phyloP scores from a whole-genome alignment of 2,329 filamentous ascomycete species.

The Didymella keratinophila region DNA sequence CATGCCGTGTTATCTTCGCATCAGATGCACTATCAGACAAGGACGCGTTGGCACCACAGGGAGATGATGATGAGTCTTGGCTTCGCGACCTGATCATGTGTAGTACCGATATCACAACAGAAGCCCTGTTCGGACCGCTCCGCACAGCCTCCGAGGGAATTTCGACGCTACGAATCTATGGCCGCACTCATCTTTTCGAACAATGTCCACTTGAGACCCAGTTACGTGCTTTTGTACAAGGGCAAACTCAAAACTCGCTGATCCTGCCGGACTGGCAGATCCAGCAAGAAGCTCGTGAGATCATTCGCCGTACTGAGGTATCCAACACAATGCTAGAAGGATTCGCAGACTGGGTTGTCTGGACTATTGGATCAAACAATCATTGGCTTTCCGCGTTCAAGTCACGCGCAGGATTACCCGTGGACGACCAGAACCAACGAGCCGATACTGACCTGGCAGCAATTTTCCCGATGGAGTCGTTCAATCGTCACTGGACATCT shows the following conservation, averaged over 20 bases:
- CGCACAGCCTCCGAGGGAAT: constrained; percentile 16
- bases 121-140: constrained; percentile 31
- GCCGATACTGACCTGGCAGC: neutral
- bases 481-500: neutral
- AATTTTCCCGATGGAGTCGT: neutral
- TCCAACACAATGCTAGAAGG: constrained; percentile 28
- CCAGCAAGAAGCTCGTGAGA: constrained; percentile 31
- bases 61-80: constrained; percentile 21
- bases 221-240: constrained; percentile 25
- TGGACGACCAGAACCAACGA: neutral
- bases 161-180: neutral
- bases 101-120: constrained; percentile 21
- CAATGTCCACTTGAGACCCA: constrained; percentile 30
- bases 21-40: constrained; percentile 22
- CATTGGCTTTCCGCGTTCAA: constrained; percentile 2
- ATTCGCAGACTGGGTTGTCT: constrained; percentile 31
- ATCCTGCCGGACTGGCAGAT: constrained; percentile 19
- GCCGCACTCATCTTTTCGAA: constrained; percentile 27
- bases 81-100: constrained; percentile 35
- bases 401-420: neutral
- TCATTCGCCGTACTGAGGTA: constrained; percentile 30
- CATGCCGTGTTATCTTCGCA: constrained; percentile 35
- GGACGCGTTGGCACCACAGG: neutral
- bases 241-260: neutral
- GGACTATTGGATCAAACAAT: neutral